Base-by-base conservation (phyloP, 78 protist species). In the Goniomonas avonlea region DNA sequence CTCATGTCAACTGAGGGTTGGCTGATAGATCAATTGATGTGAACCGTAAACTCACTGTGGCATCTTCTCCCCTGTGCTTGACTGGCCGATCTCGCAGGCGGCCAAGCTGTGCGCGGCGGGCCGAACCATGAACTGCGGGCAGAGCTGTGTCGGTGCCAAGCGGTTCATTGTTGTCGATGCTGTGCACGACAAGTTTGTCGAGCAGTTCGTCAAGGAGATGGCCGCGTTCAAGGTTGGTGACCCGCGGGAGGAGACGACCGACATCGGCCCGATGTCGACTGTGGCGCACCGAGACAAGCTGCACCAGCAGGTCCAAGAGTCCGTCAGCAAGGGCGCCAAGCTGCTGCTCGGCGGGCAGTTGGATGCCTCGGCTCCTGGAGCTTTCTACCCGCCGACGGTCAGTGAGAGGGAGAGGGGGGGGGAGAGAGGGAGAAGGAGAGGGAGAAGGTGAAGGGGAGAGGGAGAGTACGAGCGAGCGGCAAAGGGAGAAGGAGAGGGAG, bases 121-220 rank as follows among this genome's bases (percentile, higher is more conserved):
- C 11, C 32, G 78, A 23, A 73, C 43, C 34, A 55, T 73, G 31
- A 73, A 73, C 61, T 17, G 60, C n/a, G 78, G 78, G 18, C 78
- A 73, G 56, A 43, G 60, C n/a, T 73, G 78, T 60, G 43, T 73
- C 56, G 78, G 61, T 13, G 7, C 58, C 21, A 73, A 73, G 78
- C 9, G 78, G 58, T 73, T 39, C 61, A 25, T 73, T 23, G 78
- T 73, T 23, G 56, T 20, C n/a, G 78, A 39, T 17, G 7, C 58
- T 32, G 59, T 45, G 32, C 27, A 47, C 78, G 78, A 73, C 21
- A 60, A 73, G 41, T 73, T 73, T 23, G 25, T 47, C 27, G 61
- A 31, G 21, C 25, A 11, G 40, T 11, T 73, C 45, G 5, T 7
- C 34, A 40, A 27, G 38, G 71, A 27, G 68, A 73, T 73, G 78